Conservation (phyloP, 352 stramenopile species). For the Thalassiosira hispida region DNA sequence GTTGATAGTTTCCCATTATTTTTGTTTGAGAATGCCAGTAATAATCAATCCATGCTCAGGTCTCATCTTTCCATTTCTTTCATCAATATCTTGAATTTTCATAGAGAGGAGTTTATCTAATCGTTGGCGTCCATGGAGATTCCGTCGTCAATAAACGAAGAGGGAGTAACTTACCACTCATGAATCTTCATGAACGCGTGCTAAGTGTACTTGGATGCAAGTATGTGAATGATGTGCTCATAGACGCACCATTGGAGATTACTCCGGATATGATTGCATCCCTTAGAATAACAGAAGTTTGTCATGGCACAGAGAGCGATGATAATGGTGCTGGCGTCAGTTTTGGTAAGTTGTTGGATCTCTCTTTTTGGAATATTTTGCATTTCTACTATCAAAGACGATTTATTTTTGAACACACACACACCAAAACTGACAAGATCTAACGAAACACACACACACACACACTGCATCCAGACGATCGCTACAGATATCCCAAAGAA, state of each 20-base stretch:
- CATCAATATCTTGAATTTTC: not conserved
- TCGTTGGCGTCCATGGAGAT: slow-evolving; percentile 97
- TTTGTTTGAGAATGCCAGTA: not conserved
- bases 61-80: not conserved
- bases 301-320: slow-evolving; percentile 64
- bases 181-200: slow-evolving; percentile 98
- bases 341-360: slow-evolving; percentile 16
- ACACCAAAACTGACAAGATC: no score
- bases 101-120: slow-evolving; percentile 92
- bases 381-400: not conserved
- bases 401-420: no score
- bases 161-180: slow-evolving; percentile 91
- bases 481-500: slow-evolving; percentile 68
- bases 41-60: not conserved
- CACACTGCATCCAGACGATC: slow-evolving; percentile 32
- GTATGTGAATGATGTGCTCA: slow-evolving; percentile 97
- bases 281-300: slow-evolving; percentile 75
- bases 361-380: not conserved
- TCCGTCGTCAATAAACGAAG: slow-evolving; percentile 89
- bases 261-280: slow-evolving; percentile 95
- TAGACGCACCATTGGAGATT: slow-evolving; percentile 95
- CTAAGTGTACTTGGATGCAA: slow-evolving; percentile 95
- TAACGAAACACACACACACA: no score
- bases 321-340: slow-evolving; percentile 34
- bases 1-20: not conserved